Evolutionary conservation across 345 rosid genomes (phyloP), one percentile per base, ranked within the genome.

Genomic region (Litchi chinensis): DNA sequence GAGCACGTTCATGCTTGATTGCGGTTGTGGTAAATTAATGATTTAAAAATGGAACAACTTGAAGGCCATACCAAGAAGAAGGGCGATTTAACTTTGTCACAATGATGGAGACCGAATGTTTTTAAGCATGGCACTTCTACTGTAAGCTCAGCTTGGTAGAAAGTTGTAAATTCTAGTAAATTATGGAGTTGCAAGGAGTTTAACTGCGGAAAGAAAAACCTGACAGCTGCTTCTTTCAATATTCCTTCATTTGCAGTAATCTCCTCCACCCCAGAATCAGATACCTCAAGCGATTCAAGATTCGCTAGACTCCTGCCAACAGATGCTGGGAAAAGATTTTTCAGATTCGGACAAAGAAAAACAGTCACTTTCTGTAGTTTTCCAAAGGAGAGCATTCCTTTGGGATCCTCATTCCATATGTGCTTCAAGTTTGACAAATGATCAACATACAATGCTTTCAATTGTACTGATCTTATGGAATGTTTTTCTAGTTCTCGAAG

Each of bases 161-260:
- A 79, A 12, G 66, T 65, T 24, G 40, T 12, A 3, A 83, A 79
- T 21, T 77, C 32, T 0, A 79, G 77, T 21, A 86, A 7, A 6
- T 9, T 3, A 8, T 4, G 9, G 19, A 84, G 78, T 0, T 1
- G 15, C 5, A 82, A 24, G 10, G 2, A 56, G 26, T 16, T 69
- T 19, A 80, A 70, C 40, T 68, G 37, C 41, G 85, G 85, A 77
- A 83, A 77, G 40, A 19, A 9, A 56, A 81, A 74, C 11, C 70
- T 41, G 68, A 8, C 9, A 68, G 5, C 5, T 1, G 8, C 22
- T 12, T 68, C 75, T 18, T 8, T 9, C 16, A 0, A 8, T 65
- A 18, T 5, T 13, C 5, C 62, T 76, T 68, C 32, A 70, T 50
- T 5, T 21, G n/a, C 1, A 4, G 24, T 79, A 28, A 82, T 32